These are phyloP conservation scores for Myriosclerotinia scirpicola DNA, from an alignment of 2,329 filamentous ascomycete species.

Conservation along the genomic window DNA sequence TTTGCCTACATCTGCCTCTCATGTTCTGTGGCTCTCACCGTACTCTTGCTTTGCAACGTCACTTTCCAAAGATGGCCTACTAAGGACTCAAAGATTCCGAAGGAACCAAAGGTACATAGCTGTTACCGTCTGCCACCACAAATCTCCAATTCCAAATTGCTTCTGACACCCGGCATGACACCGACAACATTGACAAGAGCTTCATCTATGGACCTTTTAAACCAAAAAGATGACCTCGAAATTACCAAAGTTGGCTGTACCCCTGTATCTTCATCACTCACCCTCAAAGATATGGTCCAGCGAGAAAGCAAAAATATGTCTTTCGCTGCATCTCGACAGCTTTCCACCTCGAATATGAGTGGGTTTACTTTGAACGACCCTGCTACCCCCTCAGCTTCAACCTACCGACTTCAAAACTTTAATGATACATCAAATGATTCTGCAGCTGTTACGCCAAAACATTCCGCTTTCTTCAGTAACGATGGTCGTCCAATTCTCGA, in stretches of 20 bases:
- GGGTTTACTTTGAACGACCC: constrained; percentile 8
- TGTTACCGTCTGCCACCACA: constrained; percentile 15
- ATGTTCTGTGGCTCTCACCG: constrained; percentile 9
- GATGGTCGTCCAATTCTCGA: neutral
- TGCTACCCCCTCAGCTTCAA: neutral
- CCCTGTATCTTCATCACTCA: neutral
- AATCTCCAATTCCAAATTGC: neutral
- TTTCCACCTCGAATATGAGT: constrained; percentile 12
- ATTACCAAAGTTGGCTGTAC: neutral
- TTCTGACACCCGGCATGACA: neutral
- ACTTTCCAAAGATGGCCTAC: constrained; percentile 17
- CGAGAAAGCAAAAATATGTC: neutral
- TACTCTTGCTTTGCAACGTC: constrained; percentile 8
- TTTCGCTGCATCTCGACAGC: neutral
- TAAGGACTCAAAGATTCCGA: constrained; percentile 8
- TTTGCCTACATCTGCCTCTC: constrained; percentile 22
- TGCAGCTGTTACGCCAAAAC: neutral
- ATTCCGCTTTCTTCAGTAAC: neutral
- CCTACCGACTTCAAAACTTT: neutral
- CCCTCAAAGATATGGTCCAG: neutral
- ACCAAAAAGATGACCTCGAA: constrained; percentile 1
- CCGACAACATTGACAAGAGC: constrained; percentile 4
- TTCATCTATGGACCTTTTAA: neutral
- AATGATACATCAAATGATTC: constrained; percentile 1
- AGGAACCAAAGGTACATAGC: constrained; percentile 3